Base-by-base conservation (phyloP, 495 filamentous ascomycete genomes). In the Penicillium cinerascens region DNA sequence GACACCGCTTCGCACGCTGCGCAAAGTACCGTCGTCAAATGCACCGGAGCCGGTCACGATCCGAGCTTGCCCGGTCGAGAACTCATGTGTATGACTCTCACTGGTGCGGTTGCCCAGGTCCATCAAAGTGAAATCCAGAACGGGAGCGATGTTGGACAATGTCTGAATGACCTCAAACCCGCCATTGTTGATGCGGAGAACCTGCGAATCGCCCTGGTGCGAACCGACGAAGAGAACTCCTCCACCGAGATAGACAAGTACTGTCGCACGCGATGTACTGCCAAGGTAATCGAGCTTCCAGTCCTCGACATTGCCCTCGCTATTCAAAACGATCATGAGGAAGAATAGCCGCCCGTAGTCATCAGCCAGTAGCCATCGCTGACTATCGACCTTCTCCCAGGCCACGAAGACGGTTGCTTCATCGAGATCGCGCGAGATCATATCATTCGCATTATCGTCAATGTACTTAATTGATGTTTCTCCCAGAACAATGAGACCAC, bases 91-190 rank as follows among this genome's bases (percentile, higher is more conserved):
- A 35, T 88, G 82, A 22, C 83, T 84, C 52, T 92, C 89, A 41
- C 82, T 83, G 44, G 85, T 81, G 22, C 90, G 80, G 54, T 86
- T 92, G 0, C 92, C 91, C 76, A 97, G 85, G 63, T 97, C 92
- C 88, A 97, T 95, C 10, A 97, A 82, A 5, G 86, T 87, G 47
- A 97, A 96, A 61, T 99, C 93, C 13, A 96, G 68, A 39, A 97
- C 88, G 1, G 93, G 93, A 0, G 88, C 91, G 64, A 96, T 87
- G 59, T 95, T 97, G 9, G 82, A 70, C 46, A 97, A 70, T 0
- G 82, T 87, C 68, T 97, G 90, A 9, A 95, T 69, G 2, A 91
- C 66, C 35, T 87, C 74, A 26, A 92, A 62, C 0, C 72, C 70
- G 21, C 74, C 71, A 38, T 75, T 68, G 43, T 73, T 71, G 35